A percentile compares a stretch with the other conserved stretches of the same genome.
Conservation (phyloP, 1,284 basidiomycete genomes). For the Serendipita sp. region DNA sequence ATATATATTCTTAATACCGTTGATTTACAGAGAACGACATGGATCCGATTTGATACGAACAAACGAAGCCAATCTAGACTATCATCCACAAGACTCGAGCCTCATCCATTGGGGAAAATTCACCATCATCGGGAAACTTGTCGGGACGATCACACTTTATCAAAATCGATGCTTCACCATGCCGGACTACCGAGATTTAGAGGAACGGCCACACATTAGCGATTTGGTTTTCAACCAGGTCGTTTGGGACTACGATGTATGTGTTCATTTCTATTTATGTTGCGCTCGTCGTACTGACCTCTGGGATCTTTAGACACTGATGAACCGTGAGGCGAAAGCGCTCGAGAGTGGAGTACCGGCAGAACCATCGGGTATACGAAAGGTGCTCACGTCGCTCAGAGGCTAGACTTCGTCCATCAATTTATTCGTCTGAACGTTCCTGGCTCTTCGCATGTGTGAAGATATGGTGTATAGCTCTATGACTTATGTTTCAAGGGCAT, state of each 20-base stretch:
- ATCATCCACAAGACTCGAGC: conserved; percentile 37
- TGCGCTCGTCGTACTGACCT: not conserved
- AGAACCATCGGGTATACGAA: not conserved
- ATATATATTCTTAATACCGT: conserved; percentile 6
- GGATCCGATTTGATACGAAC: conserved; percentile 65
- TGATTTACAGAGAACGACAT: conserved; percentile 54
- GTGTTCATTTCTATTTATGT: not conserved
- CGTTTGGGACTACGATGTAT: not conserved
- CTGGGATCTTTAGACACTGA: not conserved
- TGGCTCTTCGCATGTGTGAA: not conserved
- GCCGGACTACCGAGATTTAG: not conserved
- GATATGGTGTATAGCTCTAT: not conserved
- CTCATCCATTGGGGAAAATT: conserved; percentile 79
- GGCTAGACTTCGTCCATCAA: not conserved
- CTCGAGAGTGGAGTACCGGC: not conserved
- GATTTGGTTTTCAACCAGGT: conserved; percentile 4
- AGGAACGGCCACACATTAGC: conserved; percentile 1
- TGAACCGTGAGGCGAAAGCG: not conserved
- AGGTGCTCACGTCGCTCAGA: not conserved
- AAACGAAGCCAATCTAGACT: conserved; percentile 60
- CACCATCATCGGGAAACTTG: conserved; percentile 64
- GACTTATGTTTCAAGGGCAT: not conserved
- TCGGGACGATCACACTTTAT: conserved; percentile 51
- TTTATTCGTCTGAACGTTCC: not conserved
- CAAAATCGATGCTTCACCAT: conserved; percentile 43